Evolutionary conservation across 495 filamentous ascomycete species (phyloP), one percentile per base, ranked within the genome.

Genomic region (Penicillium angulare): DNA sequence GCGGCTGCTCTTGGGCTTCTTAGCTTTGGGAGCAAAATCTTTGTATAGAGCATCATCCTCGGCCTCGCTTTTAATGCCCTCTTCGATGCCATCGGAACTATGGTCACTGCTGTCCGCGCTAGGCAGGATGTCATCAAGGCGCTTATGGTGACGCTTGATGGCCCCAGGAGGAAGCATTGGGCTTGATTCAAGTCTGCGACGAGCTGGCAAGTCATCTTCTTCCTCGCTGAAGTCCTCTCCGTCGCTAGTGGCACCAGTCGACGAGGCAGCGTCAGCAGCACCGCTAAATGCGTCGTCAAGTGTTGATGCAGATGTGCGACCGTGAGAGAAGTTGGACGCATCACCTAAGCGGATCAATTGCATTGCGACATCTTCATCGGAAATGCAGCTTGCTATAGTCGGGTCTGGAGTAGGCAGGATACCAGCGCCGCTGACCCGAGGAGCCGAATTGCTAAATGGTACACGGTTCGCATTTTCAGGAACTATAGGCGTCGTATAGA

Each of bases 311-410:
- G 91, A 97, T 3, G 90, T 90, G 61, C 92, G 88, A 36, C 88
- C 89, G 56, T 91, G 86, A 12, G 90, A 92, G 56, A 91, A 85
- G 59, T 92, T 91, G 24, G 90, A 90, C 55, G 89, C 84, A 61
- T 95, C 89, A n/a, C 92, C 90, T 44, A 98, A 78, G 52, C 90
- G 86, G 82, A 98, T 97, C 55, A 98, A 78, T 66, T 97, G 92
- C 63, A 96, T 83, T 41, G 93, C 93, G 58, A 96, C 93, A 70
- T 98, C 95, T 65, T 98, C 93, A 65, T 98, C 93, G 3, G 92
- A 97, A 63, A 97, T 91, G 59, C 86, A 92, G 72, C 91, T 97
- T 29, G 88, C 87, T 51, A 95, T 86, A 12, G 95, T 97, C 9
- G 92, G 91, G 52, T 96, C 92, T 4, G 93, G 95, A 3, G 95